Evolutionary conservation across 345 rosid species (phyloP).

Genomic region (Geranium brycei): DNA sequence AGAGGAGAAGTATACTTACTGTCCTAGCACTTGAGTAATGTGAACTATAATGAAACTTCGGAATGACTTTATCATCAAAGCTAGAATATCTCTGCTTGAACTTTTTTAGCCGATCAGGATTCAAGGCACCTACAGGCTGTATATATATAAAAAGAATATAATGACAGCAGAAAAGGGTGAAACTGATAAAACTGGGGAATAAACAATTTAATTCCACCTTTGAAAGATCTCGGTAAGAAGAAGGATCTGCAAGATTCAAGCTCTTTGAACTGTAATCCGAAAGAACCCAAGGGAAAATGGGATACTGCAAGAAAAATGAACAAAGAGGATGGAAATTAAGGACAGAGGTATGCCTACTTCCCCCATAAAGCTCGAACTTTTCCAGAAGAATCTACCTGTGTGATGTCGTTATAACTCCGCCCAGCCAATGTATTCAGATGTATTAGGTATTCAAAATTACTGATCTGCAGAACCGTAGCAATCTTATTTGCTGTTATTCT

Average conservation of each 20-base stretch:
- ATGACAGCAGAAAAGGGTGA: constrained; percentile 13
- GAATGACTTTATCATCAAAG: constrained; percentile 95
- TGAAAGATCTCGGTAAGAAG: constrained; percentile 85
- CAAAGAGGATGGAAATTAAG: constrained; percentile 2
- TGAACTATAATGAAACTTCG: constrained; percentile 95
- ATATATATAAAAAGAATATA: constrained; percentile 16
- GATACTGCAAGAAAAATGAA: constrained; percentile 60
- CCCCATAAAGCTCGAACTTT: neutral
- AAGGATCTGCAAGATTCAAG: constrained; percentile 74
- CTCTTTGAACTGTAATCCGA: constrained; percentile 66
- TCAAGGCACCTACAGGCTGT: constrained; percentile 97
- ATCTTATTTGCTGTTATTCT: constrained; percentile 6
- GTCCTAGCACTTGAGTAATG: constrained; percentile 98
- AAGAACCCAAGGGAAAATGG: constrained; percentile 97
- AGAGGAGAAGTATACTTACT: constrained; percentile 36
- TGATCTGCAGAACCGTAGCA: constrained; percentile 52
- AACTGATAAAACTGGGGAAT: constrained; percentile 11
- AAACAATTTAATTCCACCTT: constrained; percentile 45
- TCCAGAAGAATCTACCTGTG: constrained; percentile 49
- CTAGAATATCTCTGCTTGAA: constrained; percentile 94
- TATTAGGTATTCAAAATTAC: constrained; percentile 97
- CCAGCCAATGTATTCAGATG: constrained; percentile 95
- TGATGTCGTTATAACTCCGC: constrained; percentile 95
- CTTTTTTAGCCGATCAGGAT: constrained; percentile 64
- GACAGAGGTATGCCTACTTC: neutral